Evolutionary conservation across 805 yeast species (phyloP), one percentile per base, ranked within the genome.

Genomic region (Schwanniomyces pseudopolymorphus): DNA sequence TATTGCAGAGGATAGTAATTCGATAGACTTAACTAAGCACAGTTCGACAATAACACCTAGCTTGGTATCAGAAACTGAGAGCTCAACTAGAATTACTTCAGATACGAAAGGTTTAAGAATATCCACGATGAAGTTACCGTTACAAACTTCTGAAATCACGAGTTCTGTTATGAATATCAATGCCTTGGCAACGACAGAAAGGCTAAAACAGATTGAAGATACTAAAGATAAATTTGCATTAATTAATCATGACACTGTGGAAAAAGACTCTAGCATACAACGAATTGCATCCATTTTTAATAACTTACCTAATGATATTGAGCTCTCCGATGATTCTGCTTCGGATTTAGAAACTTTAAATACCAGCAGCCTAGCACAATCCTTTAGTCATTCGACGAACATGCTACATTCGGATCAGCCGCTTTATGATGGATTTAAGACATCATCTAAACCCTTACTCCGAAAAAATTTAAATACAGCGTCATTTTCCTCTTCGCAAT

Each of bases 281-380:
- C 55, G 64, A 27, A 69, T 70, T 10, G 59, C 74, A 1, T 61
- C 74, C 5, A 67, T 72, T 4, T 73, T 73, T 56, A 73, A 69
- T 48, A 73, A 73, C 38, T 55, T 73, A n/a, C 78, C 78, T 11
- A 73, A 73, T 51, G 78, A 73, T 57, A 70, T 73, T 43, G 77
- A 73, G 47, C 54, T 73, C 5, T 70, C 76, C 0, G 78, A 73
- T 43, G 78, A 73, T 50, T 69, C 74, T n/a, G 75, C 74, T 2
- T 67, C 73, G 1, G 77, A 72, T 42, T 53, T 54, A 37, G 77
- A 72, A 17, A 66, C 75, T 1, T 57, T 67, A 6, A 54, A 52
- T 24, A 53, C 57, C 43, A 56, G 39, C 13, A 51, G 54, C 41
- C 14, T 37, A 3, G 20, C 35, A 9, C 28, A 49, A 2, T 55